Percentiles rank a stretch among this genome's conserved stretches.
These are phyloP conservation scores for Cardamine occulta DNA, from an alignment of 345 rosid genomes.

Conservation along the genomic window DNA sequence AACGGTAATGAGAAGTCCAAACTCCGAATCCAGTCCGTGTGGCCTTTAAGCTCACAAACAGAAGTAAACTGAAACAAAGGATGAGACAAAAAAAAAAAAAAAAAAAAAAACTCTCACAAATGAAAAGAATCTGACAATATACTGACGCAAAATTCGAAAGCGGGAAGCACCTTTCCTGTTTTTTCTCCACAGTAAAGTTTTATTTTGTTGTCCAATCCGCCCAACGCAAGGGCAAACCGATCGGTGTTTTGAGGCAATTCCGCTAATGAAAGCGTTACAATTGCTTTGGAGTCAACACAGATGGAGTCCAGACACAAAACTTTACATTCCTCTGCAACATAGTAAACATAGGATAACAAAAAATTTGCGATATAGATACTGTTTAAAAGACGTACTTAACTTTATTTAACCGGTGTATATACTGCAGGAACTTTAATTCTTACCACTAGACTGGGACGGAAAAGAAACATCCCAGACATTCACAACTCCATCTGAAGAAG, in stretches of 20 bases:
- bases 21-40: constrained; percentile 93
- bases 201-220: constrained; percentile 87
- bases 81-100: constrained; percentile 27
- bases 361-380: background rate
- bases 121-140: background rate
- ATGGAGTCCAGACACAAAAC: constrained; percentile 62
- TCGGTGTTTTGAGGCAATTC: constrained; percentile 71
- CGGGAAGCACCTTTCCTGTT: constrained; percentile 64
- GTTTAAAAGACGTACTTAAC: background rate
- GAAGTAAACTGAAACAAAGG: constrained; percentile 59
- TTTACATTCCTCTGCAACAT: constrained; percentile 65
- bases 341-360: constrained; percentile 3
- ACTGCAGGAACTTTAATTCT: constrained; percentile 10
- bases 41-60: constrained; percentile 93
- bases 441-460: constrained; percentile 58
- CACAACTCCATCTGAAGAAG: constrained; percentile 84
- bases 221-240: constrained; percentile 75
- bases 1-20: constrained; percentile 90
- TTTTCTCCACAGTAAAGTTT: constrained; percentile 74
- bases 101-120: constrained; percentile 9
- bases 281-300: constrained; percentile 72
- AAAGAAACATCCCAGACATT: constrained; percentile 66
- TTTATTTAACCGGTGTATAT: background rate
- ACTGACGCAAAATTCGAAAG: background rate
- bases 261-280: constrained; percentile 78